Evolutionary conservation across 139 green algal species (phyloP), one percentile per base, ranked within the genome.

Genomic region (Astrephomene gubernaculifera): DNA sequence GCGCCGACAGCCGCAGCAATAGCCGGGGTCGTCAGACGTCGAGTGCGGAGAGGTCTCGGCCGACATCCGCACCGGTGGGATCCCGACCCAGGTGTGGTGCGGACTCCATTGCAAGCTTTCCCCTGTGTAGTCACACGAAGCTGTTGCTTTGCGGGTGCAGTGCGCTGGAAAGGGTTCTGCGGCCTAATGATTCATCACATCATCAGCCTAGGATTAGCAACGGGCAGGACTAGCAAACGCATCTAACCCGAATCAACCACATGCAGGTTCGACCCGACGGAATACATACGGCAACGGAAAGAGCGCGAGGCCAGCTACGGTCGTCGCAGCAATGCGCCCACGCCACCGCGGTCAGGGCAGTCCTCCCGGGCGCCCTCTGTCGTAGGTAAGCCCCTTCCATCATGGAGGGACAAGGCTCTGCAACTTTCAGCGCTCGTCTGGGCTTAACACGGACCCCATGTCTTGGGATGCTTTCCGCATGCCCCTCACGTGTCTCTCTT

Each of bases 211-310:
- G n/a, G n/a, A n/a, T n/a, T n/a, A n/a, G n/a, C n/a, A n/a, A n/a
- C n/a, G n/a, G n/a, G n/a, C n/a, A n/a, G n/a, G n/a, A n/a, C n/a
- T n/a, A n/a, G n/a, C n/a, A n/a, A n/a, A n/a, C n/a, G n/a, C n/a
- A n/a, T n/a, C n/a, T n/a, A n/a, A n/a, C n/a, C n/a, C n/a, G n/a
- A n/a, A n/a, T n/a, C n/a, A n/a, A n/a, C 49, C 49, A 57, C 17
- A 17, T 60, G 22, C 35, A 89, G 94, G n/a, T 97, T 97, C 73
- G 92, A 96, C 68, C 94, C 94, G 17, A 97, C 92, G 52, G 90
- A 95, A 81, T 97, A 95, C 38, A 87, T 96, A n/a, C 73, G 81
- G 22, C 75, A 91, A 69, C 85, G 87, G 54, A 63, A 52, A 39
- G 72, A 90, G 53, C 86, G 80, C n/a, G 54, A 82, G 60, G 35